A percentile compares a stretch with the other conserved stretches of the same genome.
phyloP scores from a whole-genome alignment of 768 basidiomycete genomes.

The Boletus pseudopeckii region DNA sequence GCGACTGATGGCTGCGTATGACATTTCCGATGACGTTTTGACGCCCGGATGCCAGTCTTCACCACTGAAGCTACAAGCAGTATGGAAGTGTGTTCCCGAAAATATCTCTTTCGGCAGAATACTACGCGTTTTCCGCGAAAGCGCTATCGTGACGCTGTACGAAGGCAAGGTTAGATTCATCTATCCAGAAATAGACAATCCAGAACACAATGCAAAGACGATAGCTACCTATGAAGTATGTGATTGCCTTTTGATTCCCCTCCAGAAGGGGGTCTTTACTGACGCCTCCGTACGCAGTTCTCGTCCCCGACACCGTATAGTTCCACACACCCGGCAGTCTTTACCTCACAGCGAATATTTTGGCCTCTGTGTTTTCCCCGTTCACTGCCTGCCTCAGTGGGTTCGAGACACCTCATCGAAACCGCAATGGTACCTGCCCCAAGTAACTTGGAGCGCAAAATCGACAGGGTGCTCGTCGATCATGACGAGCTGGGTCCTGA shows the following conservation, averaged over 20 bases:
- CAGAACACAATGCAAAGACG: conserved; percentile 12
- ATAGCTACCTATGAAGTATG: conserved; percentile 22
- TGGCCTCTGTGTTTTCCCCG: conserved; percentile 22
- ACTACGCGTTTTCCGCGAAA: conserved; percentile 26
- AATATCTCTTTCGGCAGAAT: conserved; percentile 27
- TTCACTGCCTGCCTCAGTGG: not conserved
- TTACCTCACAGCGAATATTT: conserved; percentile 29
- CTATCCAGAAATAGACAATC: conserved; percentile 23
- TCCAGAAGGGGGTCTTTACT: not conserved
- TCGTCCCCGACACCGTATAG: conserved; percentile 13
- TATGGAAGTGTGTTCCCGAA: conserved; percentile 23
- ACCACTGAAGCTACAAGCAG: conserved; percentile 6
- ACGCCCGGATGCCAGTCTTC: conserved; percentile 7
- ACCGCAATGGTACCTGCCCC: conserved; percentile 19
- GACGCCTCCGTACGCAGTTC: conserved; percentile 15
- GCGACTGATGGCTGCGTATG: conserved; percentile 29
- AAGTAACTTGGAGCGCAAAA: conserved; percentile 12
- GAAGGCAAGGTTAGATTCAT: conserved; percentile 25
- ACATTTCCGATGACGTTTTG: conserved; percentile 22
- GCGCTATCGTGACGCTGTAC: conserved; percentile 25
- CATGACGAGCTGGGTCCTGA: conserved; percentile 16
- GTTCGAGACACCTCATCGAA: conserved; percentile 22
- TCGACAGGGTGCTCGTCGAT: conserved; percentile 22
- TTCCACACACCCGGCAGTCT: conserved; percentile 18
- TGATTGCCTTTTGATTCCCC: not conserved